phyloP scores from a whole-genome alignment of 305 asterid species.

The Rubia balearica region DNA sequence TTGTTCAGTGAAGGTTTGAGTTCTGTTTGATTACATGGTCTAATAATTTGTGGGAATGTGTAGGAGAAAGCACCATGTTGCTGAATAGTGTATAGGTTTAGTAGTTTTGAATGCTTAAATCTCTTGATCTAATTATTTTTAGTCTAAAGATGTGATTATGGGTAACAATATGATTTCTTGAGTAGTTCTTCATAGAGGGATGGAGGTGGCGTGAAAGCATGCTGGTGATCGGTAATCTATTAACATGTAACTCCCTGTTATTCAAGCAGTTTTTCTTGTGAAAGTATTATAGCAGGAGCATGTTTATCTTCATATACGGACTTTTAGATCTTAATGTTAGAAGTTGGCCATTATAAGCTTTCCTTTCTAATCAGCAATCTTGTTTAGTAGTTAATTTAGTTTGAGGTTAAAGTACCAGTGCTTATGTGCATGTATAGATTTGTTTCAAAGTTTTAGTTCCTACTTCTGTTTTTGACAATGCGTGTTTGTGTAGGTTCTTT shows the following conservation, averaged over 20 bases:
- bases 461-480: neutral
- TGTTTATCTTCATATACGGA: neutral
- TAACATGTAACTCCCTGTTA: neutral
- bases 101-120: neutral
- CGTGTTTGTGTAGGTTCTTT: constrained; percentile 48
- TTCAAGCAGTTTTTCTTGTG: neutral
- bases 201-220: neutral
- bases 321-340: neutral
- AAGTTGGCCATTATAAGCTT: neutral
- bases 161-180: neutral
- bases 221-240: neutral
- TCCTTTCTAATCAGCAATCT: neutral
- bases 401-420: neutral
- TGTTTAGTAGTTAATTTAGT: neutral
- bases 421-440: neutral
- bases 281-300: neutral
- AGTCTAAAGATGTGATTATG: neutral
- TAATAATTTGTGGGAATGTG: neutral
- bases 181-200: neutral
- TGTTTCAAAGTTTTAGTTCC: neutral
- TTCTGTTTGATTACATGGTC: neutral
- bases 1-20: neutral
- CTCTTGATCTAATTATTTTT: neutral
- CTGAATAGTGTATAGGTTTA: neutral
- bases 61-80: neutral